Percentiles rank a stretch among this genome's conserved stretches.
phyloP scores from a whole-genome alignment of 192 early-diverging fungal species.

The Spizellomyces punctatus region DNA sequence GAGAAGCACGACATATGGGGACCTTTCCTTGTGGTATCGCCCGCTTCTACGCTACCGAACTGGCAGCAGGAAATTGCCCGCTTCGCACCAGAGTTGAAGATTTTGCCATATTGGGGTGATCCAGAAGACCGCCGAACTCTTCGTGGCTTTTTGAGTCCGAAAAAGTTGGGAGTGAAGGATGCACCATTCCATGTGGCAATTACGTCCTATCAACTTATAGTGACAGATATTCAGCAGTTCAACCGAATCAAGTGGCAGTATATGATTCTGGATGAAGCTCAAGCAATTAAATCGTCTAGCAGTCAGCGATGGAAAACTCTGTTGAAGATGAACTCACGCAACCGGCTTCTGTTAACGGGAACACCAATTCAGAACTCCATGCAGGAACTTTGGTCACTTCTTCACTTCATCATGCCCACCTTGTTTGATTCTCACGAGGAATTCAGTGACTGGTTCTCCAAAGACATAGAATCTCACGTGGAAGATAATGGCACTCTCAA shows the following conservation, averaged over 20 bases:
- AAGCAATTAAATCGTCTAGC: slow-evolving; percentile 86
- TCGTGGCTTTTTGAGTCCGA: slow-evolving; percentile 74
- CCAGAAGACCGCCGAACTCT: slow-evolving; percentile 80
- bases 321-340: slow-evolving; percentile 82
- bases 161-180: slow-evolving; percentile 58
- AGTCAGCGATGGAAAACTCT: slow-evolving; percentile 79
- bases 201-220: slow-evolving; percentile 85
- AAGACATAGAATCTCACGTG: slow-evolving; percentile 88
- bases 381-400: slow-evolving; percentile 91
- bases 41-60: slow-evolving; percentile 86
- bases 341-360: slow-evolving; percentile 83
- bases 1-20: slow-evolving; percentile 89
- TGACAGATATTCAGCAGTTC: slow-evolving; percentile 81
- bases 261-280: slow-evolving; percentile 94
- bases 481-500: slow-evolving; percentile 79
- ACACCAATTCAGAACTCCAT: slow-evolving; percentile 95
- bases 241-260: slow-evolving; percentile 91
- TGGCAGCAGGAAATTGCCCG: slow-evolving; percentile 88
- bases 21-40: slow-evolving; percentile 87
- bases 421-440: slow-evolving; percentile 92
- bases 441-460: slow-evolving; percentile 93
- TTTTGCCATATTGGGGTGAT: slow-evolving; percentile 89
- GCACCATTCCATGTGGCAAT: slow-evolving; percentile 82
- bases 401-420: slow-evolving; percentile 96
- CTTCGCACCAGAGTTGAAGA: slow-evolving; percentile 79